These are phyloP conservation scores for Rhododendron vialii DNA, from an alignment of 148 eudicot species.

Conservation along the genomic window DNA sequence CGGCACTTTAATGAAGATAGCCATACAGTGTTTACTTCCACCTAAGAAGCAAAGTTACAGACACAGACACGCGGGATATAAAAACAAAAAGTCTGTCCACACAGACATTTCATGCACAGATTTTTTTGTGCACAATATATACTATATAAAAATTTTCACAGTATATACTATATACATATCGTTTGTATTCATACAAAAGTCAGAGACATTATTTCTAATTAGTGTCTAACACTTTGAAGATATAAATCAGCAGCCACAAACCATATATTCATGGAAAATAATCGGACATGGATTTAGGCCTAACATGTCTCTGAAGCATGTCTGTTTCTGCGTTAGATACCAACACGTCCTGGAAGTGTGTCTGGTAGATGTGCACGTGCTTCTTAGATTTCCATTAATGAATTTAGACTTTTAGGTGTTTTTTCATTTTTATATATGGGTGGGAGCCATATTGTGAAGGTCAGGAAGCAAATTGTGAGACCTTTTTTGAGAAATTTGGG, in stretches of 20 bases:
- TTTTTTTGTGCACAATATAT: too few relatives aligned
- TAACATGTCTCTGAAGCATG: not conserved
- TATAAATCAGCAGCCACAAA: not conserved
- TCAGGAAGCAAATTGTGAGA: not conserved
- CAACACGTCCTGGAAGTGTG: not conserved
- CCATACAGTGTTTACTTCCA: not conserved
- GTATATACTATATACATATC: not conserved
- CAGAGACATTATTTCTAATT: not conserved
- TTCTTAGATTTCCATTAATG: not conserved
- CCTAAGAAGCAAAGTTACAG: not conserved
- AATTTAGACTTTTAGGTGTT: not conserved
- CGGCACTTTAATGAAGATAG: constrained; percentile 2
- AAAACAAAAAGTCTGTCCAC: too few relatives aligned
- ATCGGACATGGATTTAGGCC: not conserved
- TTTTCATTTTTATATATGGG: not conserved
- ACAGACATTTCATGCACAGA: too few relatives aligned
- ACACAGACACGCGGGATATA: not conserved
- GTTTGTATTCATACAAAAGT: not conserved
- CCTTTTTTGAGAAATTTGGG: not conserved
- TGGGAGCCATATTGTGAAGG: not conserved
- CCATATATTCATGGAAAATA: not conserved
- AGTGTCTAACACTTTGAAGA: not conserved
- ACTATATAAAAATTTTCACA: not conserved
- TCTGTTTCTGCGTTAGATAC: not conserved
- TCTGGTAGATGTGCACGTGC: not conserved